These are phyloP conservation scores for Incumbomyces delicatus DNA, from an alignment of 2,329 filamentous ascomycete genomes.

Conservation along the genomic window DNA sequence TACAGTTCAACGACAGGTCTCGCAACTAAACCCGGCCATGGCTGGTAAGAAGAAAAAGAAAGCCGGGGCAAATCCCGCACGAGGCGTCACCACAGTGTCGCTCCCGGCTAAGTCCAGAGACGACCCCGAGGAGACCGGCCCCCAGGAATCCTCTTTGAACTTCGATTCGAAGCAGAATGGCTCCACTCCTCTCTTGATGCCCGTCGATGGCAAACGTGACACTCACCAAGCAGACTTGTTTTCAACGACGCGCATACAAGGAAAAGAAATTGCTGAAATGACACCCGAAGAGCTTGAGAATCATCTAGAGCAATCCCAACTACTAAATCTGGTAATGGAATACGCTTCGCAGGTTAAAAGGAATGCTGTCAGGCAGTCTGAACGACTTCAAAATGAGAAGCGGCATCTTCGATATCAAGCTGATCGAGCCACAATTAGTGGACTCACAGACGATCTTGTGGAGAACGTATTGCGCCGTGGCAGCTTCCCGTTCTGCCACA, in stretches of 20 bases:
- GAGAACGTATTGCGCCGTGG: slow-evolving; percentile 58
- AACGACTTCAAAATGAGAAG: slow-evolving; percentile 73
- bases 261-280: slow-evolving; percentile 39
- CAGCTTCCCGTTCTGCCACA: background rate
- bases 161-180: background rate
- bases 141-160: background rate
- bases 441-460: slow-evolving; percentile 71
- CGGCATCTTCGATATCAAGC: slow-evolving; percentile 72
- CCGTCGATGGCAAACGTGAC: background rate
- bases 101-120: slow-evolving; percentile 70
- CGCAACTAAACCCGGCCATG: slow-evolving; percentile 39
- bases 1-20: too few relatives aligned
- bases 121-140: slow-evolving; percentile 22
- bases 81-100: slow-evolving; percentile 90
- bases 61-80: slow-evolving; percentile 70
- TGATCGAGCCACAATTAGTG: slow-evolving; percentile 61
- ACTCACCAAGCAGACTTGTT: background rate
- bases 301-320: slow-evolving; percentile 79
- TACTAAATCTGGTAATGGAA: slow-evolving; percentile 81
- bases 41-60: slow-evolving; percentile 81
- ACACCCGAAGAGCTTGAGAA: slow-evolving; percentile 82
- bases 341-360: slow-evolving; percentile 67
- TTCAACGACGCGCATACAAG: background rate
- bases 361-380: slow-evolving; percentile 66
- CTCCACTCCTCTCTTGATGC: too few relatives aligned